These are phyloP conservation scores for Lotmaria passim DNA, from an alignment of 208 protist genomes.

Conservation along the genomic window DNA sequence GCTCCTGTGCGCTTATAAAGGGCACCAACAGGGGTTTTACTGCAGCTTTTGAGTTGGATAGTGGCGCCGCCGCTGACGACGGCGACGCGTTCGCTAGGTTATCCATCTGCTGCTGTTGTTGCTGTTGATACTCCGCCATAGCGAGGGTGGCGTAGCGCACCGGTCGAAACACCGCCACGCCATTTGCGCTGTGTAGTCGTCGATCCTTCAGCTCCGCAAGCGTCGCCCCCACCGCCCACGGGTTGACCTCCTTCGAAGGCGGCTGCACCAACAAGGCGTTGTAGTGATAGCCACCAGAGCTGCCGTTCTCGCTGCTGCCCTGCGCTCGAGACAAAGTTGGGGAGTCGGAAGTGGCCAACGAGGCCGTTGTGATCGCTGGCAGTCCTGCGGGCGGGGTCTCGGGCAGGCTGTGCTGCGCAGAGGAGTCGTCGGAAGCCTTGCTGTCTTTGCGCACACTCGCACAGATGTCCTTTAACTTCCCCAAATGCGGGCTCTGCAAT, in stretches of 20 bases:
- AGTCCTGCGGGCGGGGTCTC: too few species aligned
- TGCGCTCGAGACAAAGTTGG: too few species aligned
- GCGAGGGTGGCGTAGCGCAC: not conserved
- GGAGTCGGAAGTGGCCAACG: too few species aligned
- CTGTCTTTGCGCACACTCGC: too few species aligned
- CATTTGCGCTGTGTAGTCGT: not conserved
- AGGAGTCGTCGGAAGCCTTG: too few species aligned
- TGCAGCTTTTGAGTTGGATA: too few species aligned
- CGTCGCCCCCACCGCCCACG: conserved; percentile 12
- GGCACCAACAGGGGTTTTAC: conserved; percentile 33
- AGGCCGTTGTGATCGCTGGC: too few species aligned
- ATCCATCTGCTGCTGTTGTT: not conserved
- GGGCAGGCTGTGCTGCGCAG: too few species aligned
- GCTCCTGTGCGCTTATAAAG: conserved; percentile 18
- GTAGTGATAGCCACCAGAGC: too few species aligned
- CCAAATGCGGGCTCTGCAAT: not conserved
- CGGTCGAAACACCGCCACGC: conserved; percentile 21
- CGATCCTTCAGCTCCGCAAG: conserved; percentile 6
- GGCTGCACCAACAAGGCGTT: too few species aligned
- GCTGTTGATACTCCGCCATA: not conserved
- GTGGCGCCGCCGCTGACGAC: not conserved
- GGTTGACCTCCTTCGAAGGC: not conserved
- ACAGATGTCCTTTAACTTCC: not conserved
- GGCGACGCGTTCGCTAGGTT: too few species aligned
- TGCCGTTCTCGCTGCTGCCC: too few species aligned